Conservation (phyloP, 495 filamentous ascomycete genomes). For the Astrothelium subdiscretum region DNA sequence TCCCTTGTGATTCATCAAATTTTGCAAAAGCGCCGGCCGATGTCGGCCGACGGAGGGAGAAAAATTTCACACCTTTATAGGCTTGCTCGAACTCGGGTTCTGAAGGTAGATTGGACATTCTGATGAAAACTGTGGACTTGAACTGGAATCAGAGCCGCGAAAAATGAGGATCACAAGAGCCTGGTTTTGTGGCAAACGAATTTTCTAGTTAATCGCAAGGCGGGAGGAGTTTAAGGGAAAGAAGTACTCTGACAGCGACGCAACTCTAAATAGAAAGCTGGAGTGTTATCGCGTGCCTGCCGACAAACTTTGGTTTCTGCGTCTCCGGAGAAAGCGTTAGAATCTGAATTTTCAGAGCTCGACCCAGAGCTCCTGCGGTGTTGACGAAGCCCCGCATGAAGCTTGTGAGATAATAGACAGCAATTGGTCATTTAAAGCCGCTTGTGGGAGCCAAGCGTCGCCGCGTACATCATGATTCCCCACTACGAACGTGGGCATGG, state of each 20-base stretch:
- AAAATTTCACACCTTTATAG: constrained; percentile 62
- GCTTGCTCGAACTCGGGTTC: constrained; percentile 99
- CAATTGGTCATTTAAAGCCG: not conserved
- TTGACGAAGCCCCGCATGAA: not conserved
- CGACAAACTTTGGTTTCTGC: not conserved
- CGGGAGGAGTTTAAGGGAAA: not conserved
- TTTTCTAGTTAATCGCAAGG: too few relatives aligned
- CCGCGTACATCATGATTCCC: not conserved
- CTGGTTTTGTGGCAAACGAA: not conserved
- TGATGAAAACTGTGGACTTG: not conserved
- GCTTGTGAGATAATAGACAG: not conserved
- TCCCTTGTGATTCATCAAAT: constrained; percentile 3
- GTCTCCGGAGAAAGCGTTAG: not conserved
- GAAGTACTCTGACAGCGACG: not conserved
- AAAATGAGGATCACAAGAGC: not conserved
- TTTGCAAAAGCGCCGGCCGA: not conserved
- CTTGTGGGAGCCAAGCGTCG: not conserved
- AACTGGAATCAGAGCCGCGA: not conserved
- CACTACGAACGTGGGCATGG: not conserved
- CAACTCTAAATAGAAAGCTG: not conserved
- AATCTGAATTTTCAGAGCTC: not conserved
- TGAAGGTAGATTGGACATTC: constrained; percentile 70
- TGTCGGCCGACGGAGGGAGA: not conserved
- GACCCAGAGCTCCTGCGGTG: not conserved
- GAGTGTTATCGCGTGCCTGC: not conserved